These are phyloP conservation scores for Leptodermis oblonga DNA, from an alignment of 257 asterid genomes.

Conservation along the genomic window DNA sequence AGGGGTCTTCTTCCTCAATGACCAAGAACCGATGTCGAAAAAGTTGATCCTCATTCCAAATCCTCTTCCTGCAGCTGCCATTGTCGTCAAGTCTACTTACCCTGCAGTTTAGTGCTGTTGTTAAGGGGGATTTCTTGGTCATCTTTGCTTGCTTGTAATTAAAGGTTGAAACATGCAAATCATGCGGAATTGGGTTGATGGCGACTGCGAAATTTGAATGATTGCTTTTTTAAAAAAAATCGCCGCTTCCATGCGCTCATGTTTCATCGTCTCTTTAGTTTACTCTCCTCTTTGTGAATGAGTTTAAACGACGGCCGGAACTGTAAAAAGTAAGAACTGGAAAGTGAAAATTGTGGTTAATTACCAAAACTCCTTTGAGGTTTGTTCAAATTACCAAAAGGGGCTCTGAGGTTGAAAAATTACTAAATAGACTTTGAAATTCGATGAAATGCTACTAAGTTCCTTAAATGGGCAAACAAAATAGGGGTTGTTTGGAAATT, in stretches of 20 bases:
- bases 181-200: constrained; percentile 7
- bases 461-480: no score
- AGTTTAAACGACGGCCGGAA: background rate
- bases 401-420: no score
- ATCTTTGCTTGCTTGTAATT: no score
- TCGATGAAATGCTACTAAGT: no score
- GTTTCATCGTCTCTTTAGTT: background rate
- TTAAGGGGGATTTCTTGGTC: background rate
- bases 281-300: no score
- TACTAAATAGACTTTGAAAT: no score
- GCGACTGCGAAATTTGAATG: background rate
- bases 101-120: no score
- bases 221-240: background rate
- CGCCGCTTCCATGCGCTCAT: background rate
- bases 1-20: constrained; percentile 35
- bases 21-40: constrained; percentile 32
- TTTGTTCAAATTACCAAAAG: no score
- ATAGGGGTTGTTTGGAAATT: no score
- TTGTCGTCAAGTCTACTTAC: constrained; percentile 14
- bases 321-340: background rate
- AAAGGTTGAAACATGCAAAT: constrained; percentile 1
- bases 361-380: no score
- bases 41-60: constrained; percentile 41
- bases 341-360: background rate
- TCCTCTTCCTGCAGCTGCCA: constrained; percentile 66